Evolutionary conservation across 805 yeast species (phyloP), one percentile per base, ranked within the genome.

Genomic region (Scheffersomyces amazonensis): DNA sequence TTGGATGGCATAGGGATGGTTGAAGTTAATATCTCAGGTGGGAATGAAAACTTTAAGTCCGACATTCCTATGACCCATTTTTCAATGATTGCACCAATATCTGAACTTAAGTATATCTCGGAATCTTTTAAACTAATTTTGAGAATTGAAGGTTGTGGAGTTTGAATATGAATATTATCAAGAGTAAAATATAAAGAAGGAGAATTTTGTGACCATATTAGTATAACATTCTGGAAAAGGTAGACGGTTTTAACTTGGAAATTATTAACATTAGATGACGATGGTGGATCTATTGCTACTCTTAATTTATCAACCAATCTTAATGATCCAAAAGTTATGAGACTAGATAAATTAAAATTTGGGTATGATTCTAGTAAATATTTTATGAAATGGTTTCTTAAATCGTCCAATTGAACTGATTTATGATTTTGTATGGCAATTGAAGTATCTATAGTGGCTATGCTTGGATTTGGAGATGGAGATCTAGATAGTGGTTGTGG

Each of bases 61-160:
- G 70, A 62, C 9, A 64, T 44, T 2, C 68, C 71, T 16, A 66
- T 65, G 3, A 60, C 71, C 75, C 75, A 69, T 41, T 69, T 69
- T 41, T 69, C 73, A 20, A 69, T 52, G 4, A 69, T 55, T n/a
- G 60, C 48, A 24, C 52, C 48, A 12, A 40, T 43, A 9, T 53
- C 53, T 1, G 69, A 63, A 28, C 49, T 53, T n/a, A 66, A 41
- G 47, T 49, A 59, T 28, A 63, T 24, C 6, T 40, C 28, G 29
- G 27, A 15, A 20, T 23, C 5, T 5, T 29, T 32, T 8, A 28
- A 32, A 5, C 42, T 33, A 13, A 62, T 33, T 34, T 53, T 50
- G 21, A 63, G 33, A 13, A 55, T 55, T 8, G 64, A 54, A 5
- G 51, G 46, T 16, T 44, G 47, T 1, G 63, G 61, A 2, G 54